Conservation (phyloP, 23 red algal genomes). For the Gracilariopsis chorda region DNA sequence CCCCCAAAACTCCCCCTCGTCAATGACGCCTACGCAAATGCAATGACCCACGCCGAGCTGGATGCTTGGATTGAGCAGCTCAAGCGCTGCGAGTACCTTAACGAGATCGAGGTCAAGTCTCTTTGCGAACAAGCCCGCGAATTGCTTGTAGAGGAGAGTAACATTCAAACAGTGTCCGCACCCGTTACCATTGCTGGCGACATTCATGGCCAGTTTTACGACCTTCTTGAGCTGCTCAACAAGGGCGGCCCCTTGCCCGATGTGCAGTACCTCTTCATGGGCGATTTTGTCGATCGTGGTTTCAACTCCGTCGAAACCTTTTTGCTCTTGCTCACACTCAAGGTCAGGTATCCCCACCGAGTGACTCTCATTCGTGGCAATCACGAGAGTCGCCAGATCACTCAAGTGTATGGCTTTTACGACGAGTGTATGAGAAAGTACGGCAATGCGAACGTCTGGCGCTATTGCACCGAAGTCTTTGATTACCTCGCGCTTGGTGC, state of each 20-base stretch:
- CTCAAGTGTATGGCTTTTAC: slow-evolving; percentile 97
- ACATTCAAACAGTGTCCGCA: slow-evolving; percentile 81
- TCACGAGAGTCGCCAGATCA: slow-evolving; percentile 90
- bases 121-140: slow-evolving; percentile 91
- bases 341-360: slow-evolving; percentile 82
- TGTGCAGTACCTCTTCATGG: slow-evolving; percentile 91
- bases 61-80: slow-evolving; percentile 94
- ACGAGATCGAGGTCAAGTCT: slow-evolving; percentile 87
- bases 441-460: slow-evolving; percentile 91
- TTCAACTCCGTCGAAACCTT: slow-evolving; percentile 92
- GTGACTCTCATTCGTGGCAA: slow-evolving; percentile 92
- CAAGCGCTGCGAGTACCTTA: slow-evolving; percentile 91
- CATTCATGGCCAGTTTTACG: slow-evolving; percentile 98
- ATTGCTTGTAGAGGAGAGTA: slow-evolving; percentile 89
- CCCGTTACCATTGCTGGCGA: slow-evolving; percentile 98
- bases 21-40: neutral
- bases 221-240: slow-evolving; percentile 93
- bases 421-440: slow-evolving; percentile 97
- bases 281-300: slow-evolving; percentile 96
- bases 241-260: slow-evolving; percentile 82
- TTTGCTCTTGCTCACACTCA: slow-evolving; percentile 78
- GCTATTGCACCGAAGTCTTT: slow-evolving; percentile 93
- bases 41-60: slow-evolving; percentile 71
- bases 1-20: neutral
- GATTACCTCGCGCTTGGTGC: slow-evolving; percentile 81